Conservation (phyloP, 805 yeast genomes). For the Schwanniomyces yamadae region DNA sequence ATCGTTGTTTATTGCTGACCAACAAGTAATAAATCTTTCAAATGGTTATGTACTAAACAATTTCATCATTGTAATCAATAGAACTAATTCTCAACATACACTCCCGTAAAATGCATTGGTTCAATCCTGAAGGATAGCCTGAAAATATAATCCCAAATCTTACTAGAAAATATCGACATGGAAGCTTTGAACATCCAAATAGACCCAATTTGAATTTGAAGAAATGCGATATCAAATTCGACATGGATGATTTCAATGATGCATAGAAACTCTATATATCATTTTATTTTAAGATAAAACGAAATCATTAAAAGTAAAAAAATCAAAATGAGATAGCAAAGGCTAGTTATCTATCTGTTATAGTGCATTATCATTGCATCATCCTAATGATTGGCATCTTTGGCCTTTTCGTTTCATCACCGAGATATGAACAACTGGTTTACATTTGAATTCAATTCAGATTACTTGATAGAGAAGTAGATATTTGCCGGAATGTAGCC, state of each 20-base stretch:
- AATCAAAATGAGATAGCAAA: too few relatives aligned
- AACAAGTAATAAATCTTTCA: neutral
- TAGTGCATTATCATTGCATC: too few relatives aligned
- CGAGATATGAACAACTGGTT: too few relatives aligned
- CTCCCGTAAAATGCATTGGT: constrained; percentile 6
- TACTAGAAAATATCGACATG: neutral
- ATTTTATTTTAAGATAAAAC: constrained; percentile 18
- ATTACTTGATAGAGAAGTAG: too few relatives aligned
- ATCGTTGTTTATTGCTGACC: neutral
- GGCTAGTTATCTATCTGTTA: too few relatives aligned
- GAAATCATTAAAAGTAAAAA: neutral
- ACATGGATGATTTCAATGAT: constrained; percentile 5
- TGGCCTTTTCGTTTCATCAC: too few relatives aligned
- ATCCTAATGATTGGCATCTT: too few relatives aligned
- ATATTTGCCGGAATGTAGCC: neutral
- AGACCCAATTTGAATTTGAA: too few relatives aligned
- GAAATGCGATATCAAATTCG: constrained; percentile 4
- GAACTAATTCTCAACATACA: constrained; percentile 4
- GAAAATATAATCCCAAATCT: constrained; percentile 1
- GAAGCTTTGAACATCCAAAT: too few relatives aligned
- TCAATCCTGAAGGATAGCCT: constrained; percentile 12
- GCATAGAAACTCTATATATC: neutral
- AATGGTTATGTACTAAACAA: neutral
- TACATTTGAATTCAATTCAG: too few relatives aligned
- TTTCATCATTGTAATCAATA: neutral